Base-by-base conservation (phyloP, 2,329 filamentous ascomycete genomes). In the Ophiocordyceps australis region DNA sequence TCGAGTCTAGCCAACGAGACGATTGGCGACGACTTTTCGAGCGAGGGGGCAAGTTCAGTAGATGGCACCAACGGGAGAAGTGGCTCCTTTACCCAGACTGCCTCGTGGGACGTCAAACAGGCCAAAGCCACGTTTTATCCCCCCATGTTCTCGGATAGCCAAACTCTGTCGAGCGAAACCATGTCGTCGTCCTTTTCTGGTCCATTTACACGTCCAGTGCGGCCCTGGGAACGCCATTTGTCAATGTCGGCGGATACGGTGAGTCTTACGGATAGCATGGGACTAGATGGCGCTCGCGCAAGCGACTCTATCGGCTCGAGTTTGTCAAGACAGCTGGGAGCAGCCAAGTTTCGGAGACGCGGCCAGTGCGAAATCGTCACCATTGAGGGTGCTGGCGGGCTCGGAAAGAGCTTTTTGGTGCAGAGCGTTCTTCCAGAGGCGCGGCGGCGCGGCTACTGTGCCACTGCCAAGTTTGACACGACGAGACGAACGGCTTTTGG, bases 361-460 rank as follows among this genome's bases (percentile, higher is more conserved):
- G 69, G 69, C 3, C 70, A 74, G 27, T 74, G 69, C 37, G 71
- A 75, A 38, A 59, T 75, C 15, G 52, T 74, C 13, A 57, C 59
- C 11, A 59, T 76, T 27, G 64, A 72, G 35, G 71, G 71, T 17
- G 55, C 62, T 9, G 68, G 62, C 4, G 71, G 71, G 1, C 47
- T 74, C n/a, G 71, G 71, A 11, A 76, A 76, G 43, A 74, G 62
- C 34, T 67, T 64, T 30, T 54, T 76, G 11, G 64, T 74, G 15
- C 67, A 74, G 37, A 70, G 67, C 7, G 62, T 74, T 5, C 55
- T 74, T 22, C 52, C 62, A 3, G 70, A 75, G 34, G 65, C 65
- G 11, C 55, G 70, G 25, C 57, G 63, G 23, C 59, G 62, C 30
- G 71, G 71, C 3, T 75, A 74, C 39, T 74, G 68, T 37, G 66